Evolutionary conservation across 306 rosid genomes (phyloP).

Genomic region (Quercus berberidifolia): DNA sequence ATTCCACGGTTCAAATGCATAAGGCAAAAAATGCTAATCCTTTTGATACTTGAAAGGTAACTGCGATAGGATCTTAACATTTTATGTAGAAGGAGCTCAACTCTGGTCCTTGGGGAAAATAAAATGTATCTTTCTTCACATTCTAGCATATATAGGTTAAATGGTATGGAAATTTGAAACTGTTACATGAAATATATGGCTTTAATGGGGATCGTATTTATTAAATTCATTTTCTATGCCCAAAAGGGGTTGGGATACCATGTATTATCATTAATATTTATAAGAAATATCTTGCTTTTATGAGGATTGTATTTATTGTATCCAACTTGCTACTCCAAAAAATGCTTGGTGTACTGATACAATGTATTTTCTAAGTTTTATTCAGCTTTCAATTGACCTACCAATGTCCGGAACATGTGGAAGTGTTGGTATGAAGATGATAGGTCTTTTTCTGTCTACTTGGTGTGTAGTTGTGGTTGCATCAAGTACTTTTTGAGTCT

Average conservation of each 20-base stretch:
- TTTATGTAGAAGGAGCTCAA: no score
- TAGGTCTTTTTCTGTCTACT: no score
- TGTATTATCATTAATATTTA: not conserved
- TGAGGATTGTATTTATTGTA: not conserved
- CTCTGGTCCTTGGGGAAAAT: no score
- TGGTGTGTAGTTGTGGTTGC: not conserved
- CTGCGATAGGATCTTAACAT: no score
- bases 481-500: not conserved
- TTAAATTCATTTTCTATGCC: not conserved
- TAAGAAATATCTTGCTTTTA: not conserved
- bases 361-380: not conserved
- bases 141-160: no score
- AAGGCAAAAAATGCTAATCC: no score
- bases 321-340: not conserved
- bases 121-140: no score
- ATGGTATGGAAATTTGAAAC: not conserved
- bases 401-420: conserved; percentile 1
- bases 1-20: no score
- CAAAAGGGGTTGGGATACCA: not conserved
- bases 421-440: not conserved
- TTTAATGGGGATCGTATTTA: not conserved
- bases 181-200: not conserved
- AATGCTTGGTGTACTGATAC: not conserved
- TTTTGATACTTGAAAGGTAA: no score
- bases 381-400: not conserved